phyloP scores from a whole-genome alignment of 768 basidiomycete species.

The Suillus americanus region DNA sequence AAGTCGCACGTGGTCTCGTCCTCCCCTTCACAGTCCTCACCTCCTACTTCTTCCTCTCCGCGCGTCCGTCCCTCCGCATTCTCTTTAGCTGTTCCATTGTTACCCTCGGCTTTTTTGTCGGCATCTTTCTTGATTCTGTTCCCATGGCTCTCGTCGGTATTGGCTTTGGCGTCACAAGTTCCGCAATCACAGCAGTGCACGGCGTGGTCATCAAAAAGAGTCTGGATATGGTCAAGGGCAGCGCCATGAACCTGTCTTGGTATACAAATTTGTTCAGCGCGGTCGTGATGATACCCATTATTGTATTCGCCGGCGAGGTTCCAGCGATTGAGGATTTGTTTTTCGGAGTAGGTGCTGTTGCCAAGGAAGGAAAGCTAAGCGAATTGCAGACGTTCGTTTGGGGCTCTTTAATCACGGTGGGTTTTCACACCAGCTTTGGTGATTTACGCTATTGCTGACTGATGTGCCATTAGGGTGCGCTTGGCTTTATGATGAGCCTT shows the following conservation, averaged over 20 bases:
- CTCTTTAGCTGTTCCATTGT: slow-evolving; percentile 77
- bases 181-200: slow-evolving; percentile 85
- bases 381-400: slow-evolving; percentile 66
- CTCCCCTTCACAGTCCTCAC: slow-evolving; percentile 91
- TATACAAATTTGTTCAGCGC: slow-evolving; percentile 88
- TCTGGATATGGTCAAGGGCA: slow-evolving; percentile 76
- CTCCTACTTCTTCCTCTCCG: slow-evolving; percentile 75
- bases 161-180: slow-evolving; percentile 79
- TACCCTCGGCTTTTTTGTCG: slow-evolving; percentile 89
- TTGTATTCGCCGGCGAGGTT: slow-evolving; percentile 76
- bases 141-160: slow-evolving; percentile 63
- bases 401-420: slow-evolving; percentile 78
- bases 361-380: slow-evolving; percentile 40
- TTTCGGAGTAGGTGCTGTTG: slow-evolving; percentile 41
- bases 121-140: slow-evolving; percentile 77
- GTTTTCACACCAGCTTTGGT: slow-evolving; percentile 21
- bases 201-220: slow-evolving; percentile 93
- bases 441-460: slow-evolving; percentile 1
- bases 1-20: slow-evolving; percentile 91
- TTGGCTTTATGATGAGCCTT: slow-evolving; percentile 94
- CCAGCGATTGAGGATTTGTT: slow-evolving; percentile 63
- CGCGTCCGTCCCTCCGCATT: slow-evolving; percentile 75
- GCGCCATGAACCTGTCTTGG: slow-evolving; percentile 85
- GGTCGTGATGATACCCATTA: slow-evolving; percentile 66
- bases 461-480: slow-evolving; percentile 54